phyloP scores from a whole-genome alignment of 495 filamentous ascomycete genomes.

The Podospora sp. region DNA sequence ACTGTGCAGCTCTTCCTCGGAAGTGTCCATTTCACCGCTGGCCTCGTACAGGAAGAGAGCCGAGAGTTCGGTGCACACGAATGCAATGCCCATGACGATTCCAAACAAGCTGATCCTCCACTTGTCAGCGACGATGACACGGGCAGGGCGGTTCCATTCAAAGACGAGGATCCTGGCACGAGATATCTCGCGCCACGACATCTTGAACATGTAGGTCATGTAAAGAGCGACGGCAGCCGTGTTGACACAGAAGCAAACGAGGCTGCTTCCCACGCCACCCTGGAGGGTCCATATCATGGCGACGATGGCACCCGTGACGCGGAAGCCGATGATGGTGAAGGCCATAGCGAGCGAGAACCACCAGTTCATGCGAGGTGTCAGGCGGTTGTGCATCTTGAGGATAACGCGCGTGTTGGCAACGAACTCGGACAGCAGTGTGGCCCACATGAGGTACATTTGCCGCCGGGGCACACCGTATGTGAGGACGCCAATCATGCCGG shows the following conservation, averaged over 20 bases:
- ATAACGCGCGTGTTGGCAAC: slow-evolving; percentile 24
- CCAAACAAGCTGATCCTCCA: slow-evolving; percentile 25
- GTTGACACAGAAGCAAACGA: slow-evolving; percentile 18
- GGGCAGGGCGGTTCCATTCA: slow-evolving; percentile 7
- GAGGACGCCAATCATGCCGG: slow-evolving; percentile 24
- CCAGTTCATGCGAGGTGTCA: slow-evolving; percentile 19
- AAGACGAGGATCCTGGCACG: slow-evolving; percentile 18
- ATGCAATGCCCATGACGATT: slow-evolving; percentile 19
- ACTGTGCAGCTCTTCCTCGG: slow-evolving; percentile 23
- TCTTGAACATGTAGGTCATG: slow-evolving; percentile 29
- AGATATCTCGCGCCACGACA: slow-evolving; percentile 17
- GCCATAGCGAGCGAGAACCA: slow-evolving; percentile 23
- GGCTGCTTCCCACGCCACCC: slow-evolving; percentile 11
- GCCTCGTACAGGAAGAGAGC: slow-evolving; percentile 23
- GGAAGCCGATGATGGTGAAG: slow-evolving; percentile 19
- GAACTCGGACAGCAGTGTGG: slow-evolving; percentile 25
- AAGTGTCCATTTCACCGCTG: slow-evolving; percentile 2
- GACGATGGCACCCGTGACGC: slow-evolving; percentile 25
- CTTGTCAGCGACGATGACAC: slow-evolving; percentile 23
- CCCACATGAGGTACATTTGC: slow-evolving; percentile 30
- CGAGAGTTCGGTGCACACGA: slow-evolving; percentile 23
- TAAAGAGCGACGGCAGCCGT: slow-evolving; percentile 20
- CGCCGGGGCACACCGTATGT: slow-evolving; percentile 26
- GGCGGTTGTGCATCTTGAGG: slow-evolving; percentile 26
- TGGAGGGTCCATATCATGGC: slow-evolving; percentile 28